Conservation (phyloP, 208 protist species). For the Crithidia mellificae region DNA sequence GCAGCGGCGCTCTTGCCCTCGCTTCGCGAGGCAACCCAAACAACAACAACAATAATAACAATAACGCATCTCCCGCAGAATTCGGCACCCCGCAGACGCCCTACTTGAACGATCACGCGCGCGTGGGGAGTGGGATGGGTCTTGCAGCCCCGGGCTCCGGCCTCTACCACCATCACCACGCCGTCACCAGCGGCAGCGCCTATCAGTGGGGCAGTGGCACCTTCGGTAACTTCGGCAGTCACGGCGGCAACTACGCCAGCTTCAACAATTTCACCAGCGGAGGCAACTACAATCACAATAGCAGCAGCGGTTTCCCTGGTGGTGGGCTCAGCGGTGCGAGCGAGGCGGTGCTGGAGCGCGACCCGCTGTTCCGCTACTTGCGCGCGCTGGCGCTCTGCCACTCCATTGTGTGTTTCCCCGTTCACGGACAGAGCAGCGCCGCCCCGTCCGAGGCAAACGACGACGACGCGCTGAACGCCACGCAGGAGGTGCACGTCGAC, state of each 20-base stretch:
- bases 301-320: too few relatives aligned
- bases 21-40: neutral
- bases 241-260: neutral
- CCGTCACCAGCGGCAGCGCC: slow-evolving; percentile 1
- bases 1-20: neutral
- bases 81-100: neutral
- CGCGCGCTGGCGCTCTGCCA: slow-evolving; percentile 75
- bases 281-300: neutral
- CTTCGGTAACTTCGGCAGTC: slow-evolving; percentile 1
- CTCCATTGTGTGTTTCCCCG: slow-evolving; percentile 76
- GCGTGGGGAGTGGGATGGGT: slow-evolving; percentile 3
- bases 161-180: neutral
- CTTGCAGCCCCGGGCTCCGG: neutral
- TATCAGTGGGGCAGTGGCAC: slow-evolving; percentile 18
- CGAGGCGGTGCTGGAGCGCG: slow-evolving; percentile 48
- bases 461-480: neutral
- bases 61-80: neutral
- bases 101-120: neutral
- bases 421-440: neutral
- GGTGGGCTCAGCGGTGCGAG: slow-evolving; percentile 18
- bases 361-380: slow-evolving; percentile 66
- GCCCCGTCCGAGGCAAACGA: neutral
- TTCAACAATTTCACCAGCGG: neutral
- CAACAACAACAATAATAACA: slow-evolving; percentile 2
- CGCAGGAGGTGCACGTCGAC: neutral